These are phyloP conservation scores for Aspergillus terreus DNA, from an alignment of 2,329 filamentous ascomycete genomes.

Conservation along the genomic window DNA sequence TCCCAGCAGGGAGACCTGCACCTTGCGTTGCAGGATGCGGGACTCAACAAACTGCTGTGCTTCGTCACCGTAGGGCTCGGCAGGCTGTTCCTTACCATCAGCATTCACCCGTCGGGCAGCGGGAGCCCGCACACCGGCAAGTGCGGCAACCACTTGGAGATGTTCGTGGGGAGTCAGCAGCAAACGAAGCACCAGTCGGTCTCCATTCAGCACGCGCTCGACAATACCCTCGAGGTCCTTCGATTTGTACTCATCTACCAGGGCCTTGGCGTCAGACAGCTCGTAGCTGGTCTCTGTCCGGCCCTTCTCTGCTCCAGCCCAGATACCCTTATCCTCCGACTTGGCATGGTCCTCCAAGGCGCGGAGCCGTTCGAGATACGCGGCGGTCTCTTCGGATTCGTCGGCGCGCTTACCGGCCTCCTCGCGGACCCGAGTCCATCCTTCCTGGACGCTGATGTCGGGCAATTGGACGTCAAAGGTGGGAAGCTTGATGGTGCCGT, in stretches of 20 bases:
- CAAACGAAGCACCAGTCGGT: slow-evolving; percentile 81
- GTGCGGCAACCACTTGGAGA: slow-evolving; percentile 78
- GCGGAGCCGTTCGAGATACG: slow-evolving; percentile 73
- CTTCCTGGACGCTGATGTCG: slow-evolving; percentile 78
- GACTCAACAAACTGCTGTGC: slow-evolving; percentile 83
- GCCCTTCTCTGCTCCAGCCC: slow-evolving; percentile 61
- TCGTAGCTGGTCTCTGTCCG: slow-evolving; percentile 78
- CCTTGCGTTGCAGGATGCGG: slow-evolving; percentile 78
- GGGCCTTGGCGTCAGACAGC: slow-evolving; percentile 67
- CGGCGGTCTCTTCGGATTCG: slow-evolving; percentile 68
- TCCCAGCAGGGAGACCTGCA: slow-evolving; percentile 79
- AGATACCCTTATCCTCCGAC: slow-evolving; percentile 75
- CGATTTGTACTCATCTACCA: slow-evolving; percentile 81
- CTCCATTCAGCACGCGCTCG: slow-evolving; percentile 86
- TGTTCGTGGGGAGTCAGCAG: slow-evolving; percentile 79
- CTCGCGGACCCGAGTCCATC: slow-evolving; percentile 90
- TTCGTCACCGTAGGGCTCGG: slow-evolving; percentile 86
- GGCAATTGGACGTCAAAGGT: slow-evolving; percentile 68
- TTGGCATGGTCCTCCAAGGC: slow-evolving; percentile 74
- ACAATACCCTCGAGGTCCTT: slow-evolving; percentile 80
- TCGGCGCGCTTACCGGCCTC: slow-evolving; percentile 84
- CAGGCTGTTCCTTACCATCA: slow-evolving; percentile 75
- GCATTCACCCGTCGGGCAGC: slow-evolving; percentile 82
- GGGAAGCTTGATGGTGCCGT: slow-evolving; percentile 73
- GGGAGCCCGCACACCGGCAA: slow-evolving; percentile 85